Evolutionary conservation across 352 stramenopile genomes (phyloP), one percentile per base, ranked within the genome.

Genomic region (Phytophthora rubi): DNA sequence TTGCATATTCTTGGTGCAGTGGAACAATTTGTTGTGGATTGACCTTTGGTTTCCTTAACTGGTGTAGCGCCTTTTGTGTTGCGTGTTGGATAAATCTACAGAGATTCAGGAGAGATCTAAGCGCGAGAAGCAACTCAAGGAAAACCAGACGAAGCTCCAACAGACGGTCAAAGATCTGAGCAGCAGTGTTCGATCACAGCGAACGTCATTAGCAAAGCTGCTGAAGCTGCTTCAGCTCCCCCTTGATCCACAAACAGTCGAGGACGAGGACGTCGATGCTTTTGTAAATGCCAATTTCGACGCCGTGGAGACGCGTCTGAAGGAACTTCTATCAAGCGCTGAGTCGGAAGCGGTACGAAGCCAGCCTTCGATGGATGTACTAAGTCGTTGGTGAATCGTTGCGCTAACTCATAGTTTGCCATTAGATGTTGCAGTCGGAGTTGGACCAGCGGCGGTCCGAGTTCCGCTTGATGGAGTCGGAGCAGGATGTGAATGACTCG

Each of bases 71-170:
- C 35, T 79, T 68, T 66, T 76, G 62, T 65, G 76, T 52, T 85
- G 53, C 49, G 44, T 52, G 4, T 62, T 71, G 63, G 28, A 35
- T 62, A 12, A 33, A 18, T 70, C 55, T 78, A 92, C 83, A 63
- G 86, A 94, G 76, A 94, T 94, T 66, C 83, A 94, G 75, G 85
- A 94, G 52, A 80, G 84, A 54, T 88, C 73, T 32, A 82, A 83
- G 56, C 84, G 80, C 7, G 85, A 93, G 57, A 73, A 79, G 23
- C 71, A 87, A 51, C 72, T 94, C 1, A 78, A 92, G 57, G 86
- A 91, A 15, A 88, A 76, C 42, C 82, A 89, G 54, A 70, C 62
- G n/a, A 86, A 86, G 65, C 77, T 93, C 4, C 83, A 93, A 62
- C 76, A 90, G 53, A 87, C 82, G 9, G 65, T 93, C 39, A 88